These are phyloP conservation scores for Sabuloglossum arenarium DNA, from an alignment of 495 filamentous ascomycete species.

Conservation along the genomic window DNA sequence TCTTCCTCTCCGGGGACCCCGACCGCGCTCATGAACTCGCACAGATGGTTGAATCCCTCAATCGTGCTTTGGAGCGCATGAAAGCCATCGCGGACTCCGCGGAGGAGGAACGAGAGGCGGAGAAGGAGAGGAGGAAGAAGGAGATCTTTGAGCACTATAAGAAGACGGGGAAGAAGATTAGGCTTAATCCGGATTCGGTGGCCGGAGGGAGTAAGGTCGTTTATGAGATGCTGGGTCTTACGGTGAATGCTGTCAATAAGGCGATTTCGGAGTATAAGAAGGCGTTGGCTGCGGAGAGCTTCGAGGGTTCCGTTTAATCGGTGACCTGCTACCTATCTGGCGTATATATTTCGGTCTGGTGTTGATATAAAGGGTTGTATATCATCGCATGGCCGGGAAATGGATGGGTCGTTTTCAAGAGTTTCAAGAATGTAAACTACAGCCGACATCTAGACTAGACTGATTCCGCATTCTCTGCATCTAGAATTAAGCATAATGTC, in stretches of 20 bases:
- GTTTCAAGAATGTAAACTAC: too few species aligned
- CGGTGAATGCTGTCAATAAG: slow-evolving; percentile 39
- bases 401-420: too few species aligned
- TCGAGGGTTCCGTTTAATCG: neutral
- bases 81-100: slow-evolving; percentile 61
- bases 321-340: neutral
- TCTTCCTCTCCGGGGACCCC: slow-evolving; percentile 67
- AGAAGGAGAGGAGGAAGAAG: slow-evolving; percentile 36
- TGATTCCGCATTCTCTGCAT: too few species aligned
- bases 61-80: slow-evolving; percentile 56
- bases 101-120: slow-evolving; percentile 42
- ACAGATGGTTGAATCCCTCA: slow-evolving; percentile 56
- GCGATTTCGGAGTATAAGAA: slow-evolving; percentile 42
- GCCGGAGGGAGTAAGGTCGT: slow-evolving; percentile 61
- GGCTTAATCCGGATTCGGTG: slow-evolving; percentile 38
- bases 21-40: slow-evolving; percentile 54
- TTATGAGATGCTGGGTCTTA: slow-evolving; percentile 49
- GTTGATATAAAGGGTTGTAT: too few species aligned
- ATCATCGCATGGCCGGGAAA: too few species aligned
- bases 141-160: slow-evolving; percentile 46
- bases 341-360: too few species aligned
- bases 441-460: too few species aligned
- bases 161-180: slow-evolving; percentile 46
- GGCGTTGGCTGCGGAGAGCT: slow-evolving; percentile 33
- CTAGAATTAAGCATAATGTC: too few species aligned